Evolutionary conservation across 495 filamentous ascomycete species (phyloP), one percentile per base, ranked within the genome.

Genomic region (Neohortaea acidophila): DNA sequence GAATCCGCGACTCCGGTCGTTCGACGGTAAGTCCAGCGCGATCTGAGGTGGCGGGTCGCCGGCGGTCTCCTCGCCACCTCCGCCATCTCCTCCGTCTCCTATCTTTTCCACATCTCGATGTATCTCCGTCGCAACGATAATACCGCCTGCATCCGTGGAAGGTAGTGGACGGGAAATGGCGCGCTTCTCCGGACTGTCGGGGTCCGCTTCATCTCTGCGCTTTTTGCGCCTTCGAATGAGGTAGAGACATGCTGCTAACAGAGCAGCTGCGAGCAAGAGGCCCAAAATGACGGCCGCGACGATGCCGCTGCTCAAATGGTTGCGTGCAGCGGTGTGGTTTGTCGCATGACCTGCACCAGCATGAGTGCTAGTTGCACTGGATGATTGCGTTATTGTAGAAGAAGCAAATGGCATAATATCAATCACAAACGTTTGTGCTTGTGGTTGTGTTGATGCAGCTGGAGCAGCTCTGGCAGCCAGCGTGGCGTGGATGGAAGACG

Each of bases 71-170:
- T 17, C 17, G 3, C 13, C 20, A 11, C 41, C 41, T n/a, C n/a
- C n/a, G n/a, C 44, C 7, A 13, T 7, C 26, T 26, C 18, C 21
- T 2, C 21, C 28, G 2, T 23, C 36, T 2, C 13, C 37, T 2
- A 36, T 34, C 24, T 56, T 59, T 32, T 57, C 56, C 0, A 57
- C 30, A 36, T 57, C 54, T 39, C 15, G 32, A 2, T 45, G 31
- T 17, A 44, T 3, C 14, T 31, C 35, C 5, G 45, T 38, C 10
- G 35, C 25, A 7, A 38, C 35, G 14, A 18, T 19, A 19, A 32
- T 34, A 11, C 6, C 33, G 4, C 22, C n/a, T 20, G 25, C 15
- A 3, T 36, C 37, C 1, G 28, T n/a, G 6, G 21, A 21, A 9
- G 29, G 20, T 7, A 49, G 32, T 17, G 56, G 56, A 7, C 52